Percentiles rank a stretch among this genome's conserved stretches.
Conservation (phyloP, 2,329 filamentous ascomycete species). For the Cordyceps tenuipes region DNA sequence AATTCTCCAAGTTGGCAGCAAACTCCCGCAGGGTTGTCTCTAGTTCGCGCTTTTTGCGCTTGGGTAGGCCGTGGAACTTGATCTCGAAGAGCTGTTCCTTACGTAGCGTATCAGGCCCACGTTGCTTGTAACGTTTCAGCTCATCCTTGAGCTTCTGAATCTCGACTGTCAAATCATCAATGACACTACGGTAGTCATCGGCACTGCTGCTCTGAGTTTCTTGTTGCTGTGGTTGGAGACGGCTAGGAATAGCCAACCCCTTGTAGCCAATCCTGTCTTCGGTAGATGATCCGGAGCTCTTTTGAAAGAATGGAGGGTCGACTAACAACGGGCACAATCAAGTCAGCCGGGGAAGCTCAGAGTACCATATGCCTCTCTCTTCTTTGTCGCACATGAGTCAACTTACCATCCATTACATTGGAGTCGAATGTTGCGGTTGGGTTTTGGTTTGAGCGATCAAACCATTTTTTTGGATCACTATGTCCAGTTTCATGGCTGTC, state of each 20-base stretch:
- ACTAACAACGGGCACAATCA: slow-evolving; percentile 24
- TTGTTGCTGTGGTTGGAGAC: slow-evolving; percentile 17
- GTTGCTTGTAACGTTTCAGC: slow-evolving; percentile 61
- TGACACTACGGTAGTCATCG: slow-evolving; percentile 73
- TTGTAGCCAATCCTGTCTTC: slow-evolving; percentile 29
- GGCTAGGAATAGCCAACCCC: slow-evolving; percentile 20
- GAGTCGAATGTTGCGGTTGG: slow-evolving; percentile 34
- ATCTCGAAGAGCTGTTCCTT: slow-evolving; percentile 79
- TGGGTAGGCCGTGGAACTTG: slow-evolving; percentile 64
- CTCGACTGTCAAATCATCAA: slow-evolving; percentile 78
- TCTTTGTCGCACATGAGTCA: neutral
- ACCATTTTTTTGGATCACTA: slow-evolving; percentile 47
- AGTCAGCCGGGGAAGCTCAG: neutral
- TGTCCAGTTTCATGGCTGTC: slow-evolving; percentile 40
- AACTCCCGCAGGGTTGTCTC: slow-evolving; percentile 67
- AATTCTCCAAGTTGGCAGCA: slow-evolving; percentile 51
- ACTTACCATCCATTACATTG: slow-evolving; percentile 39
- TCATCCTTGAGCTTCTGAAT: slow-evolving; percentile 72
- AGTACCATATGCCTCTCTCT: neutral
- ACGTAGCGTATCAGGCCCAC: slow-evolving; percentile 56
- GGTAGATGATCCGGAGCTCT: slow-evolving; percentile 43
- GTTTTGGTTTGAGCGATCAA: slow-evolving; percentile 45
- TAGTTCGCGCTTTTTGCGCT: slow-evolving; percentile 66
- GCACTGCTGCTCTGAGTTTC: slow-evolving; percentile 49
- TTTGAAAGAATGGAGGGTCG: slow-evolving; percentile 49